phyloP scores from a whole-genome alignment of 805 yeast species.

The Kockiozyma suomiensis region DNA sequence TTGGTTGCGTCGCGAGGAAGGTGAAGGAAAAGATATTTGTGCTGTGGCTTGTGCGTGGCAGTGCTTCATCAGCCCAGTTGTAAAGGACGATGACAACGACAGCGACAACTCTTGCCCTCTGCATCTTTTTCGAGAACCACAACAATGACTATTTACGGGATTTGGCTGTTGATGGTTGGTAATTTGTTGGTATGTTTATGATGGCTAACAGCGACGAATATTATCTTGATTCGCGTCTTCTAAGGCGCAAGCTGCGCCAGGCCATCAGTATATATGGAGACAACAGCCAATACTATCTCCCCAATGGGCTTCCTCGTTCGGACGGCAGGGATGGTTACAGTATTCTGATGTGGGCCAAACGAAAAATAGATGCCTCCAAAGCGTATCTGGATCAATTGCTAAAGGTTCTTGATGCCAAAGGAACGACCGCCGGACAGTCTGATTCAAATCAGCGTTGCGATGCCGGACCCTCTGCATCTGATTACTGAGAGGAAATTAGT shows the following conservation, averaged over 20 bases:
- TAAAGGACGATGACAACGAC: too few relatives aligned
- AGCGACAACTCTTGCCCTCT: too few relatives aligned
- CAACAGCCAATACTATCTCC: slow-evolving; percentile 7
- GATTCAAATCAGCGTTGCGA: too few relatives aligned
- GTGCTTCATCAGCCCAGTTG: background rate
- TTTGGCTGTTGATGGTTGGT: background rate
- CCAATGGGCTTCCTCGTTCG: background rate
- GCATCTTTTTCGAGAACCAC: too few relatives aligned
- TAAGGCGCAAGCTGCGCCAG: background rate
- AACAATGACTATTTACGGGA: background rate
- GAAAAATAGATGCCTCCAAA: background rate
- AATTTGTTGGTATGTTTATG: background rate
- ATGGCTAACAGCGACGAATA: background rate
- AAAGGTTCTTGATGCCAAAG: background rate
- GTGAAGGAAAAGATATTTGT: slow-evolving; percentile 1
- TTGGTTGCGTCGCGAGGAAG: slow-evolving; percentile 4
- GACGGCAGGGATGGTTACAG: background rate
- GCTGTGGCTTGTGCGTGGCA: slow-evolving; percentile 1
- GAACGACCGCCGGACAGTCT: too few relatives aligned
- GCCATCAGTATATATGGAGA: background rate
- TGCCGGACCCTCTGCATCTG: too few relatives aligned
- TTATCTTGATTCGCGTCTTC: background rate
- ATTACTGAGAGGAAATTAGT: too few relatives aligned
- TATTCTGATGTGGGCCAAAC: background rate
- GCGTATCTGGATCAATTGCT: background rate